phyloP scores from a whole-genome alignment of 1,284 basidiomycete genomes.

The Cutaneotrichosporon arboriforme region DNA sequence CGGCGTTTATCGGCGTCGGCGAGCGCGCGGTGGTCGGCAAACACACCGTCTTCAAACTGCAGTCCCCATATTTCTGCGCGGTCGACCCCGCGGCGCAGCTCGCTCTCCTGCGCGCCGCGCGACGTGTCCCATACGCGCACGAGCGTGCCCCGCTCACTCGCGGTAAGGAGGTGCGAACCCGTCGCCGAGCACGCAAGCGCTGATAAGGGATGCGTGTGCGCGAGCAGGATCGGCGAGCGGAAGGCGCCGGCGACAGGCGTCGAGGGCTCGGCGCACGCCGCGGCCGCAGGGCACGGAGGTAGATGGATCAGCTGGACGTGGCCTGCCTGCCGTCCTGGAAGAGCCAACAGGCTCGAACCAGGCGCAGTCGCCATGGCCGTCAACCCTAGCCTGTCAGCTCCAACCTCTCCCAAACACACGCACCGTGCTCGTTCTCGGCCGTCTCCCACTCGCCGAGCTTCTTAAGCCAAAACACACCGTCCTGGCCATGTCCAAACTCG shows the following conservation, averaged over 20 bases:
- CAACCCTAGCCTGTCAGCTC: slow-evolving; percentile 58
- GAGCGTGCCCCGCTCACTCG: slow-evolving; percentile 77
- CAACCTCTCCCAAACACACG: slow-evolving; percentile 27
- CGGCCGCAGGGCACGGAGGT: slow-evolving; percentile 57
- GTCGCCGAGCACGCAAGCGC: slow-evolving; percentile 71
- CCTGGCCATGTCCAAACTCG: slow-evolving; percentile 55
- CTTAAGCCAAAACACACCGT: slow-evolving; percentile 46
- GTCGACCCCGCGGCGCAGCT: slow-evolving; percentile 81
- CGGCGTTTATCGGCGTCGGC: slow-evolving; percentile 62
- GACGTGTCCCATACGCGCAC: slow-evolving; percentile 80
- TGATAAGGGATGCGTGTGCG: slow-evolving; percentile 73
- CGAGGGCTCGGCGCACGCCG: slow-evolving; percentile 7
- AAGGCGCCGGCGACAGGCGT: slow-evolving; percentile 22
- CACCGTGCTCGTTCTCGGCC: slow-evolving; percentile 77
- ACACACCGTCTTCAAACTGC: slow-evolving; percentile 40
- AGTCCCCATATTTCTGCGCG: slow-evolving; percentile 88
- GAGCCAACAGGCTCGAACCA: slow-evolving; percentile 72
- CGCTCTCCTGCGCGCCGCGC: slow-evolving; percentile 68
- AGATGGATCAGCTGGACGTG: slow-evolving; percentile 87
- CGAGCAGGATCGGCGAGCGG: slow-evolving; percentile 66
- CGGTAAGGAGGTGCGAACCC: slow-evolving; percentile 76
- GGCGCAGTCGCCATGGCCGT: slow-evolving; percentile 72
- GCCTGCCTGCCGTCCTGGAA: slow-evolving; percentile 80
- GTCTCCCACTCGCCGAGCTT: slow-evolving; percentile 82
- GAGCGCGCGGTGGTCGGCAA: slow-evolving; percentile 2